Evolutionary conservation across 1,139 yeast species (phyloP).

Genomic region (Diutina sp.): DNA sequence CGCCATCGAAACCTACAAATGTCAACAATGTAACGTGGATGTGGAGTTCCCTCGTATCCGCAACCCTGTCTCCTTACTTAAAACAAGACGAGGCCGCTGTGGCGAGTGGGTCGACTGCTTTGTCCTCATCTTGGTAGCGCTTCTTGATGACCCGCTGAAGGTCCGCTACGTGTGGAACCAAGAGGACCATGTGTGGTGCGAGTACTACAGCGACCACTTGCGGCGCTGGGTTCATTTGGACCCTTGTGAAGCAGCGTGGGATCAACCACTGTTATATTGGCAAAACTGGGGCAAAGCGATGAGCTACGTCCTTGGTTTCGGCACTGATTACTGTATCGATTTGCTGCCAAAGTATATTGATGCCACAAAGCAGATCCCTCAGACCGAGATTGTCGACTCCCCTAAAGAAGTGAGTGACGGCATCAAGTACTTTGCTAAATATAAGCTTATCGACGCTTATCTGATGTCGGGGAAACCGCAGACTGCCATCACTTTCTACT

Average conservation of each 20-base stretch:
- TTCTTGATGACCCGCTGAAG: conserved; percentile 37
- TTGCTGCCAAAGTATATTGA: conserved; percentile 60
- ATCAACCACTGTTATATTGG: conserved; percentile 65
- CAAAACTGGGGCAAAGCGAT: conserved; percentile 88
- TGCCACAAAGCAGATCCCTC: conserved; percentile 33
- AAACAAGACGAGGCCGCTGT: conserved; percentile 66
- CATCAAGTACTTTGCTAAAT: background rate
- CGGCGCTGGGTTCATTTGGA: conserved; percentile 81
- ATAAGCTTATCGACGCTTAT: background rate
- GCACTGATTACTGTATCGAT: conserved; percentile 49
- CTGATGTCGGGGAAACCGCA: background rate
- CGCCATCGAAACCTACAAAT: conserved; percentile 47
- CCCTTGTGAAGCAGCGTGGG: conserved; percentile 77
- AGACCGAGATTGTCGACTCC: background rate
- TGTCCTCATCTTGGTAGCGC: conserved; percentile 51
- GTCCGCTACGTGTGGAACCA: conserved; percentile 69
- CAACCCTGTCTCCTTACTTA: conserved; percentile 47
- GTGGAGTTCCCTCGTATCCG: conserved; percentile 69
- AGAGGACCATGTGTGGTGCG: conserved; percentile 97
- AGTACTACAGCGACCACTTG: conserved; percentile 51
- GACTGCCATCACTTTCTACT: background rate
- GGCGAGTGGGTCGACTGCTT: conserved; percentile 95
- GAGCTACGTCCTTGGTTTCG: conserved; percentile 74
- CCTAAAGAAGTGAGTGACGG: background rate
- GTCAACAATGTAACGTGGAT: conserved; percentile 31